Evolutionary conservation across 2,329 filamentous ascomycete genomes (phyloP).

Genomic region (Metarhizium robertsii): DNA sequence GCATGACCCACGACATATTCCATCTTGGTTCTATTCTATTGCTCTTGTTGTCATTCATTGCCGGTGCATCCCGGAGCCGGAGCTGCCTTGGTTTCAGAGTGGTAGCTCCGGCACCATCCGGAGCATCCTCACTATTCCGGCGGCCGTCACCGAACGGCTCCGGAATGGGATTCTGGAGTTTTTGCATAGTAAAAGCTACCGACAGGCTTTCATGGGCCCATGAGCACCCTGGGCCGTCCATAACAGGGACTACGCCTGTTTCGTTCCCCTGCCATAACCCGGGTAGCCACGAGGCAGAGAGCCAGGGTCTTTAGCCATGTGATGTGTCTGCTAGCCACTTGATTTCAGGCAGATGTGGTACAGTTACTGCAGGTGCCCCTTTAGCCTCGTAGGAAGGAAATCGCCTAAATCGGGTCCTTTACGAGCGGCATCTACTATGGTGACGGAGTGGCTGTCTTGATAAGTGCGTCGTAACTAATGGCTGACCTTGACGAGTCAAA

Average conservation of each 20-base stretch:
- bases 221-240: not conserved
- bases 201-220: not conserved
- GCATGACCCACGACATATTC: not conserved
- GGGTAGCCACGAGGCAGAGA: not conserved
- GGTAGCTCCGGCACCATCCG: constrained; percentile 5
- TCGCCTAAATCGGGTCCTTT: not conserved
- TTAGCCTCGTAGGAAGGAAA: not conserved
- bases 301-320: not conserved
- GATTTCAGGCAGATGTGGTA: not conserved
- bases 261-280: not conserved
- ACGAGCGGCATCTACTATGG: not conserved
- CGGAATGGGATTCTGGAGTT: constrained; percentile 1
- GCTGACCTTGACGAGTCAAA: not conserved
- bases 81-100: not conserved
- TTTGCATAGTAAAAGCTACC: not conserved
- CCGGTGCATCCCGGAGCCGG: not conserved
- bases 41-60: not conserved
- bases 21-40: not conserved
- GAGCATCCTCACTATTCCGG: not conserved
- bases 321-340: not conserved
- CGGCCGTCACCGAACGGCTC: constrained; percentile 5
- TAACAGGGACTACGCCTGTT: not conserved
- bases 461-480: not conserved
- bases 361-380: not conserved
- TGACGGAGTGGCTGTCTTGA: not conserved